These are phyloP conservation scores for Globisporangium heterothallicum DNA, from an alignment of 352 stramenopile species.

Conservation along the genomic window DNA sequence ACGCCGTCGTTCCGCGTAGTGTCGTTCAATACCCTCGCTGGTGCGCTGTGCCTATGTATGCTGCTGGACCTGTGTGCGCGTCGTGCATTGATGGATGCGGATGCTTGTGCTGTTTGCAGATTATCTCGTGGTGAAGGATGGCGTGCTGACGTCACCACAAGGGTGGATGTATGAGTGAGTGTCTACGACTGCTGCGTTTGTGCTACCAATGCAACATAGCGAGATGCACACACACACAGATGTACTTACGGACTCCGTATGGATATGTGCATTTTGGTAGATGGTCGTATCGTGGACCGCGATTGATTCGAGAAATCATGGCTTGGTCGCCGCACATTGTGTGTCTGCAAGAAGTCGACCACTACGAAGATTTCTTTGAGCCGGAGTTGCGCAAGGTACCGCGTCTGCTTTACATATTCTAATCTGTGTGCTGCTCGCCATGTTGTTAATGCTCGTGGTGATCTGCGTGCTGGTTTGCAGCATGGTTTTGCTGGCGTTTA, in stretches of 20 bases:
- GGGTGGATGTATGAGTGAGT: slow-evolving; percentile 47
- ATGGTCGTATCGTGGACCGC: slow-evolving; percentile 41
- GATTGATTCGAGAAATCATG: slow-evolving; percentile 50
- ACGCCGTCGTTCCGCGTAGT: slow-evolving; percentile 52
- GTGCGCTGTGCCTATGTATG: slow-evolving; percentile 12
- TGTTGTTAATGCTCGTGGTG: background rate
- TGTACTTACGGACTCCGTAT: too few relatives aligned
- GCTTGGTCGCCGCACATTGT: slow-evolving; percentile 41
- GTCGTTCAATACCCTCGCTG: slow-evolving; percentile 71
- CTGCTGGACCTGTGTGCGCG: background rate
- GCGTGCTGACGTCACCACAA: slow-evolving; percentile 16
- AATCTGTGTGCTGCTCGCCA: background rate
- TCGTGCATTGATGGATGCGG: slow-evolving; percentile 2
- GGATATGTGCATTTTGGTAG: slow-evolving; percentile 12
- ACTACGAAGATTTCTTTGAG: slow-evolving; percentile 69
- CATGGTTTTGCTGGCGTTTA: slow-evolving; percentile 44
- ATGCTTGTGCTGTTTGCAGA: slow-evolving; percentile 21
- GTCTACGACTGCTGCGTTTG: too few relatives aligned
- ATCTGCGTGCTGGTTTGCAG: slow-evolving; percentile 3
- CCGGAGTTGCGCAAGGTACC: slow-evolving; percentile 38
- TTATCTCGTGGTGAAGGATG: slow-evolving; percentile 43
- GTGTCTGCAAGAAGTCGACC: slow-evolving; percentile 69
- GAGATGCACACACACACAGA: too few relatives aligned
- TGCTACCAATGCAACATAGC: too few relatives aligned
- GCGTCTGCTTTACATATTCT: background rate